A percentile compares a stretch with the other conserved stretches of the same genome.
Evolutionary conservation across 2,329 filamentous ascomycete genomes (phyloP).

Genomic region (Phyllosticta paracitricarpa): DNA sequence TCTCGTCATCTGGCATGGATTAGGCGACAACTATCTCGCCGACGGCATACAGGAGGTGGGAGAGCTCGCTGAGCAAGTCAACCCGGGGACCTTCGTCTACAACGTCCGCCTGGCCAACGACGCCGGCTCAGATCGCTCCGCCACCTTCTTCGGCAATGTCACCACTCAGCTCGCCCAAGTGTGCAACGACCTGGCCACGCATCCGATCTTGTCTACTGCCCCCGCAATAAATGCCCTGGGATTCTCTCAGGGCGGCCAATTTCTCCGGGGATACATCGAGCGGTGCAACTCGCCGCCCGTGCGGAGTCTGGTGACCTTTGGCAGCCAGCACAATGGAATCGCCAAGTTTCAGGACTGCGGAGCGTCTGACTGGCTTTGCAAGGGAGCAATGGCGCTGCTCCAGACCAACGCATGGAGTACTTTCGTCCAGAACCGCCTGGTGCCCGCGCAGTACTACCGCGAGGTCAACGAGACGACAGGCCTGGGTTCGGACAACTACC

Average conservation of each 20-base stretch:
- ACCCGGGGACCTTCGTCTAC: constrained; percentile 81
- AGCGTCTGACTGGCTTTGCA: constrained; percentile 67
- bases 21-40: constrained; percentile 65
- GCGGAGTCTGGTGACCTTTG: constrained; percentile 75
- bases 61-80: constrained; percentile 57
- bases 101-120: constrained; percentile 62
- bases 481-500: constrained; percentile 49
- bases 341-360: constrained; percentile 67
- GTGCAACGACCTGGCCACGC: constrained; percentile 63
- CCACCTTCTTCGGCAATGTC: constrained; percentile 86
- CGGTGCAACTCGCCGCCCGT: constrained; percentile 71
- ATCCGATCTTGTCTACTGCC: constrained; percentile 72
- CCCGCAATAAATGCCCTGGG: constrained; percentile 83
- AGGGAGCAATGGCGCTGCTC: constrained; percentile 66
- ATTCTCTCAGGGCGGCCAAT: constrained; percentile 93
- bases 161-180: constrained; percentile 66
- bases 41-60: constrained; percentile 65
- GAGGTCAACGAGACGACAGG: constrained; percentile 52
- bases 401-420: constrained; percentile 69
- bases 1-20: constrained; percentile 87
- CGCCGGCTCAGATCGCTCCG: constrained; percentile 59
- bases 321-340: constrained; percentile 89
- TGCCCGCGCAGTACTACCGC: constrained; percentile 93
- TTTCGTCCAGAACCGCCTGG: constrained; percentile 68
- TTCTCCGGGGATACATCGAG: constrained; percentile 84